Base-by-base conservation (phyloP, 495 filamentous ascomycete genomes). In the Wilcoxina mikolae region DNA sequence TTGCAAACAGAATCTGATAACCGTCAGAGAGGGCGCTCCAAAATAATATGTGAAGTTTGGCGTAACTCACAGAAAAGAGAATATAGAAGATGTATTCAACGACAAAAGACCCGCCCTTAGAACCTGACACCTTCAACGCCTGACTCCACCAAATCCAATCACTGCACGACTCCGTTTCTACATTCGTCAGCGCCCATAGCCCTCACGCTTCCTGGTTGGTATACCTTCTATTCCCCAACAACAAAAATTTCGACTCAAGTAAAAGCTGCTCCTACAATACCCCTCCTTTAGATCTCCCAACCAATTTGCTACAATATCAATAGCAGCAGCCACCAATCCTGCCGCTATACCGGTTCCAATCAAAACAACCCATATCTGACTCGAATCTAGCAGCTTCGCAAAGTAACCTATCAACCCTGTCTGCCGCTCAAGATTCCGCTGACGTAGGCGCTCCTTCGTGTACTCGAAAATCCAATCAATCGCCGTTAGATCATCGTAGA, bases 391-490 rank as follows among this genome's bases (percentile, higher is more conserved):
- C 5, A 91, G 61, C 51, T 81, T 81, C 45, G 76, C 78, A 26
- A 78, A 58, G 64, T 89, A 80, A 23, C 88, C 87, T 20, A 89
- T 56, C 12, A 94, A 53, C 2, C 87, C 84, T 25, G 79, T 77
- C 7, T 82, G 74, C 56, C 73, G 80, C 2, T 81, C 78, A 9
- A 98, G 72, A 15, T 84, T 72, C 7, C 87, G 76, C 58, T 91
- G 76, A 39, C 91, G 78, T 67, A 94, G 87, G 17, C 91, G 77
- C 68, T 98, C 91, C 68, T 95, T 95, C 23, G 87, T 91, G 67
- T 98, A 94, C 68, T 98, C 91, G 65, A 94, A 96, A 60, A 95
- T 96, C 91, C 91, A 98, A 71, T 98, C 91, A 68, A 98, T 98
- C 12, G 93, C 91, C 12, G 93, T 95, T 63, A 95, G 75, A 71